Conservation (phyloP, 345 rosid genomes). For the Laguncularia racemosa region DNA sequence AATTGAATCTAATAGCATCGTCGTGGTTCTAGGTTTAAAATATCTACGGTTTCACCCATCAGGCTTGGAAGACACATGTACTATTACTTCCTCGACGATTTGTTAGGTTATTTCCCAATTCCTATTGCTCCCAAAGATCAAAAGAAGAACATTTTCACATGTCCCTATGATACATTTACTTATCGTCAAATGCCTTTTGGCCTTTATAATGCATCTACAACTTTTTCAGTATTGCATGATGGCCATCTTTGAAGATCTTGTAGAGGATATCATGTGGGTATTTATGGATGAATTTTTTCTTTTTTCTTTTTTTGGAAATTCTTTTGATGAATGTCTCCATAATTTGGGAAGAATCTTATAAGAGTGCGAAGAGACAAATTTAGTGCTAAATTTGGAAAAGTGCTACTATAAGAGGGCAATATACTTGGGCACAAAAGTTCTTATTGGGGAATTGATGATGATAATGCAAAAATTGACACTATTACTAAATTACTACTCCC, state of each 20-base stretch:
- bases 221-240: not conserved
- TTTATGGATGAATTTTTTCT: conserved; percentile 5
- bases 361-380: not conserved
- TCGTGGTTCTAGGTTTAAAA: too few species aligned
- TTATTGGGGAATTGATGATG: not conserved
- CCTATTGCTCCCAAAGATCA: not conserved
- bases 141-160: not conserved
- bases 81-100: not conserved
- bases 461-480: not conserved
- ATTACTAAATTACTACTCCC: not conserved
- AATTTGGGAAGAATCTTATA: not conserved
- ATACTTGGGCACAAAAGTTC: not conserved
- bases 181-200: not conserved
- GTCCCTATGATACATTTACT: not conserved
- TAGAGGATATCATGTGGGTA: not conserved
- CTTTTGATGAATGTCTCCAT: not conserved
- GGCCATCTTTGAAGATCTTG: not conserved
- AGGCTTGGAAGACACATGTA: not conserved
- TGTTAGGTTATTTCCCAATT: not conserved
- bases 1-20: too few species aligned
- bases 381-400: not conserved
- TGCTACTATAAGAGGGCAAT: not conserved
- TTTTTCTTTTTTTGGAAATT: not conserved
- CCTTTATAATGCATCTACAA: not conserved
- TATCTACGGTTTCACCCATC: too few species aligned